Evolutionary conservation across 1,284 basidiomycete species (phyloP).

Genomic region (Cutaneotrichosporon mucoides): DNA sequence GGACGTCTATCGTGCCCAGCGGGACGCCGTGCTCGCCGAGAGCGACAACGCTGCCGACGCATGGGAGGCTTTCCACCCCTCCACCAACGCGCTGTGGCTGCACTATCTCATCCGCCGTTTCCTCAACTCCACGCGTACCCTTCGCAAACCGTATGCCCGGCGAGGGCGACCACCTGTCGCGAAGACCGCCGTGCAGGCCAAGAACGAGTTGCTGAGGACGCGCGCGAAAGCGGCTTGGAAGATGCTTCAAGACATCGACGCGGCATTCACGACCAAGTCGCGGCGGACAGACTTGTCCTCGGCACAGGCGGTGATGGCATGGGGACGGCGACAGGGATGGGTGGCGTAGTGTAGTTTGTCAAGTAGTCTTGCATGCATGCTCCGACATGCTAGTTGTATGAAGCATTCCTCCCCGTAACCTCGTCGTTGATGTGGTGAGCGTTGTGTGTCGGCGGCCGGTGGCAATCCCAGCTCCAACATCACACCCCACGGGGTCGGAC

Average conservation of each 20-base stretch:
- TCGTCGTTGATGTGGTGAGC: too few species aligned
- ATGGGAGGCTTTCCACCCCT: slow-evolving; percentile 12
- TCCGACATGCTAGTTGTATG: too few species aligned
- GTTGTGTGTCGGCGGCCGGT: too few species aligned
- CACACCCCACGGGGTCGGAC: too few species aligned
- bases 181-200: not conserved
- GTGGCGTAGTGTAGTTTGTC: not conserved
- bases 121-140: slow-evolving; percentile 24
- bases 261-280: not conserved
- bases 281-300: not conserved
- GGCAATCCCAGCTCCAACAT: too few species aligned
- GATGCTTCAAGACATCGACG: slow-evolving; percentile 15
- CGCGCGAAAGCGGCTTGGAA: slow-evolving; percentile 13
- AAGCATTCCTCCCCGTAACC: too few species aligned
- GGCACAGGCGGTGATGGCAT: slow-evolving; percentile 4
- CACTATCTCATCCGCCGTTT: slow-evolving; percentile 38
- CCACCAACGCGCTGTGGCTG: slow-evolving; percentile 35
- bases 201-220: not conserved
- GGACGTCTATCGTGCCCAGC: slow-evolving; percentile 89
- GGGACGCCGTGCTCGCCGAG: slow-evolving; percentile 23
- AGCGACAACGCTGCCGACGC: not conserved
- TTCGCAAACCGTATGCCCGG: slow-evolving; percentile 26
- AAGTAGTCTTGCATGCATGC: too few species aligned
- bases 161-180: not conserved
- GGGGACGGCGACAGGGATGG: slow-evolving; percentile 10